These are phyloP conservation scores for Tetrahymena malaccensis DNA, from an alignment of 73 alveolate species.

Conservation along the genomic window DNA sequence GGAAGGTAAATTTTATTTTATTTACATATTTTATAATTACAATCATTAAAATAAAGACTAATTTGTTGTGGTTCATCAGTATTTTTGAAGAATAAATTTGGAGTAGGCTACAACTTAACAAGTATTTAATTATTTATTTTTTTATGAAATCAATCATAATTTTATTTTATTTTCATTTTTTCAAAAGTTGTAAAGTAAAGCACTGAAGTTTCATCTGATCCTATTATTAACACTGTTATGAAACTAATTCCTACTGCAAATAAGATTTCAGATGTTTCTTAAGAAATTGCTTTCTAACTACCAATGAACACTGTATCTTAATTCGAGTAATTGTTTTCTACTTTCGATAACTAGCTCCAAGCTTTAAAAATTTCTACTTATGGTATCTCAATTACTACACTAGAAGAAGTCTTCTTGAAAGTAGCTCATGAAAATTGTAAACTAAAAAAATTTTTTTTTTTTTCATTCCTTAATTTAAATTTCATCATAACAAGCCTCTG, in stretches of 20 bases:
- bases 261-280: slow-evolving; percentile 49
- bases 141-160: background rate
- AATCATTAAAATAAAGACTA: slow-evolving; percentile 13
- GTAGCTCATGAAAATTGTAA: slow-evolving; percentile 54
- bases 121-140: background rate
- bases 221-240: slow-evolving; percentile 33
- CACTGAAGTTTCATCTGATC: slow-evolving; percentile 11
- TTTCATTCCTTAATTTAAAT: background rate
- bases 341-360: slow-evolving; percentile 46
- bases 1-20: slow-evolving; percentile 40
- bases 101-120: slow-evolving; percentile 68
- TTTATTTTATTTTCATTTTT: background rate
- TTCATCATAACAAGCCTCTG: background rate
- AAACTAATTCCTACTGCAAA: slow-evolving; percentile 29
- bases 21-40: background rate
- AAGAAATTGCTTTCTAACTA: slow-evolving; percentile 52
- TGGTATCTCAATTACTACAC: slow-evolving; percentile 85
- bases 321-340: slow-evolving; percentile 44
- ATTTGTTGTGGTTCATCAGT: slow-evolving; percentile 85
- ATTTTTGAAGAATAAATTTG: slow-evolving; percentile 81
- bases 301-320: slow-evolving; percentile 32
- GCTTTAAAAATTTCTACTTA: slow-evolving; percentile 35
- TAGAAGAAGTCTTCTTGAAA: slow-evolving; percentile 95
- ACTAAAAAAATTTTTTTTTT: background rate
- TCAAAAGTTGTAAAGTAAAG: slow-evolving; percentile 23